Conservation (phyloP, 2,329 filamentous ascomycete genomes). For the Sclerotinia minor region DNA sequence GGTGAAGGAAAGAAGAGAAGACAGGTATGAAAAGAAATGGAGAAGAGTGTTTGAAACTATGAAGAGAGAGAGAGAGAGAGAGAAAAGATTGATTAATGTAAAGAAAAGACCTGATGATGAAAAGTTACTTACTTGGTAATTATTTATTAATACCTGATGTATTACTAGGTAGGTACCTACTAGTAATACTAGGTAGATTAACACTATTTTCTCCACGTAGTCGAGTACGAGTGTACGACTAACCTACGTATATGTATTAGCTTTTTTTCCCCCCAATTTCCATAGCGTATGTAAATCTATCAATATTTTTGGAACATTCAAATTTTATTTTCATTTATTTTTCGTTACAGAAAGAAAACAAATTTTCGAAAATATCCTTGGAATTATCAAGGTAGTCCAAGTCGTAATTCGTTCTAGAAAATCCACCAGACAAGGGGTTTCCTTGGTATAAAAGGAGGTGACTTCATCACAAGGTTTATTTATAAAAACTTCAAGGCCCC, state of each 20-base stretch:
- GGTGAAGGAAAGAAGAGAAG: too few relatives aligned
- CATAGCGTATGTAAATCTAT: conserved; percentile 2
- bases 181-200: too few relatives aligned
- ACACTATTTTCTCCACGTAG: background rate
- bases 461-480: conserved; percentile 20
- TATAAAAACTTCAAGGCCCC: background rate
- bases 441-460: conserved; percentile 1
- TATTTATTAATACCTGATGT: background rate
- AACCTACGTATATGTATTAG: too few relatives aligned
- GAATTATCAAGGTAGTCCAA: background rate
- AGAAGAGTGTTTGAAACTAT: background rate
- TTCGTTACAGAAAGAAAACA: conserved; percentile 1
- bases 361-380: background rate
- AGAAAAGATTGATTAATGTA: too few relatives aligned
- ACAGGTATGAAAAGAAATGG: background rate
- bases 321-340: conserved; percentile 16
- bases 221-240: too few relatives aligned
- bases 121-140: background rate
- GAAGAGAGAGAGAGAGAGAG: background rate
- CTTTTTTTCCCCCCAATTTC: background rate
- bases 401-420: background rate
- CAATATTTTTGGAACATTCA: conserved; percentile 2
- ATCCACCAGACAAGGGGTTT: conserved; percentile 7
- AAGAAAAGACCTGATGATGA: background rate
- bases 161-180: too few relatives aligned